Base-by-base conservation (phyloP, 306 rosid species). In the Vigna reflexopilosa region DNA sequence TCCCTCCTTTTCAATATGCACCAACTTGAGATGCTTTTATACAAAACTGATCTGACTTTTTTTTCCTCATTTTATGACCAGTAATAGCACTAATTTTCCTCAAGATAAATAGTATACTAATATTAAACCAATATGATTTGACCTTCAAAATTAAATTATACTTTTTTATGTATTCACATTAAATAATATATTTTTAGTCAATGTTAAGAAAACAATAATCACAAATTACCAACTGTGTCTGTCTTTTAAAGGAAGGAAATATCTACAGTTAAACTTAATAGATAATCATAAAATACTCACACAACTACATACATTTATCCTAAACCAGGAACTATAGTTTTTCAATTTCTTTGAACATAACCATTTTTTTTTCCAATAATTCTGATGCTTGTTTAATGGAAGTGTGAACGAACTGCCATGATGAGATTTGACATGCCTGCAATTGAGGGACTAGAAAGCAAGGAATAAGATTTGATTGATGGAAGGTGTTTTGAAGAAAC, bases 391-490 rank as follows among this genome's bases (percentile, higher is more conserved):
- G 10, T 5, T 56, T 7, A 24, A n/a, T 26, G 4, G 45, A 61
- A 12, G 12, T 14, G 15, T 4, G n/a, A 15, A n/a, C 17, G n/a
- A 15, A n/a, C 17, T 13, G 20, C 28, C 26, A 49, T 47, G 15
- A 30, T 62, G 7, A 64, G 81, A 66, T 55, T 42, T 67, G 67
- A 66, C 67, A 54, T 77, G 81, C 67, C 49, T 17, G 22, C 67
- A 66, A 42, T 15, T 55, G 28, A 12, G 59, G 69, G 76, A 68
- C 81, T 30, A 28, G 56, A 28, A 67, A 28, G 75, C 76, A 56
- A n/a, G 64, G 49, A 47, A 69, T 30, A 58, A 48, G 38, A 10
- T 70, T 40, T 62, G 45, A 59, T 61, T 77, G 20, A 48, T 38
- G 13, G 9, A 57, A 58, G 73, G 73, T 17, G 20, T 32, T 67